These are phyloP conservation scores for Geum urbanum DNA, from an alignment of 306 rosid genomes.

Conservation along the genomic window DNA sequence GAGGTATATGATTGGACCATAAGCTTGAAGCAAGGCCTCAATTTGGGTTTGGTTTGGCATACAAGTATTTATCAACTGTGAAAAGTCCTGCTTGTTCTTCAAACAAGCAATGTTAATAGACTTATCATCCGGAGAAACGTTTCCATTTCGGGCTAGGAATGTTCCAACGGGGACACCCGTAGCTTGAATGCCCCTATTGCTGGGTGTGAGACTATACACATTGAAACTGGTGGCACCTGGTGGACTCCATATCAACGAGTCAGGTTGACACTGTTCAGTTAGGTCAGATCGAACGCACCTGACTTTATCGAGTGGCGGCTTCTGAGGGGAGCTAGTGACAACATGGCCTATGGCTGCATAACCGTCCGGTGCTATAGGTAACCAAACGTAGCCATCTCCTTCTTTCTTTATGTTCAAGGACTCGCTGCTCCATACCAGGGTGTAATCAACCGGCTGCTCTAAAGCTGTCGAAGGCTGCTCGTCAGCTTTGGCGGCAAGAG, in stretches of 20 bases:
- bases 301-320: constrained; percentile 57
- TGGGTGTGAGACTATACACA: constrained; percentile 49
- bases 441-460: constrained; percentile 51
- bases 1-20: constrained; percentile 54
- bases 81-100: constrained; percentile 29
- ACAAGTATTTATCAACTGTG: not conserved
- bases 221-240: constrained; percentile 28
- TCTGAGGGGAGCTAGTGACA: constrained; percentile 44
- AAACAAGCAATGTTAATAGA: constrained; percentile 41
- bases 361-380: constrained; percentile 59
- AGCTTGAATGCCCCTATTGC: constrained; percentile 43
- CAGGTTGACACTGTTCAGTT: constrained; percentile 51
- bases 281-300: constrained; percentile 55
- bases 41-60: constrained; percentile 60
- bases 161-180: constrained; percentile 52
- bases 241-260: constrained; percentile 59
- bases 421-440: constrained; percentile 55
- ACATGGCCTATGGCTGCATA: constrained; percentile 63
- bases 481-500: constrained; percentile 50
- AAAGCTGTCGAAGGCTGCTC: constrained; percentile 18
- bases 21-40: constrained; percentile 39
- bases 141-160: constrained; percentile 43
- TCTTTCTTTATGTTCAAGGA: constrained; percentile 38
- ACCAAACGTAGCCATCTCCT: constrained; percentile 53
- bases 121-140: not conserved